phyloP scores from a whole-genome alignment of 1,284 basidiomycete genomes.

The Cutaneotrichosporon mucoides region DNA sequence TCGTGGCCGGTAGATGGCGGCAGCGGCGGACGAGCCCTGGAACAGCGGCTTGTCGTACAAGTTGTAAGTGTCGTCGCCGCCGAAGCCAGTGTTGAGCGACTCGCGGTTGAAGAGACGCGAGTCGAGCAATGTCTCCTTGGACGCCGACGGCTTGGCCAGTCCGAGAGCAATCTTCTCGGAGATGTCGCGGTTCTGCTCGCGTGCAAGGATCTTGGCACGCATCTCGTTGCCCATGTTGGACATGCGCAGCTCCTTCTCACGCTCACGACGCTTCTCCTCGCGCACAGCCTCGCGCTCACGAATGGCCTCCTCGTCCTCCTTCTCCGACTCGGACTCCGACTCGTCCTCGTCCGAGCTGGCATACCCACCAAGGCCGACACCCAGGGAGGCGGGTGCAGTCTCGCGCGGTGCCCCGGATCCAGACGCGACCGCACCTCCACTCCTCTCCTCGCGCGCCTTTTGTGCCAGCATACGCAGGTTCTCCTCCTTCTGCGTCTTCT shows the following conservation, averaged over 20 bases:
- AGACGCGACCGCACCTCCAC: conserved; percentile 53
- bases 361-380: conserved; percentile 77
- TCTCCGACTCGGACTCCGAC: conserved; percentile 32
- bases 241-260: conserved; percentile 97
- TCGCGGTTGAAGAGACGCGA: conserved; percentile 97
- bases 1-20: conserved; percentile 93
- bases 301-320: conserved; percentile 76
- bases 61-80: conserved; percentile 87
- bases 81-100: conserved; percentile 72
- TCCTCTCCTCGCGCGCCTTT: conserved; percentile 88
- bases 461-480: conserved; percentile 90
- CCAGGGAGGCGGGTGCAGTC: conserved; percentile 43
- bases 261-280: conserved; percentile 82
- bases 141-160: conserved; percentile 89
- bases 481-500: conserved; percentile 96
- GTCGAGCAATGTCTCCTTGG: conserved; percentile 95
- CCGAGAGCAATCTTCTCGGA: conserved; percentile 98
- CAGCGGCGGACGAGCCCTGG: conserved; percentile 90
- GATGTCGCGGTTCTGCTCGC: conserved; percentile 94
- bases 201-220: conserved; percentile 87
- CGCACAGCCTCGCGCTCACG: conserved; percentile 85
- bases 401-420: conserved; percentile 50
- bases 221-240: conserved; percentile 98
- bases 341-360: conserved; percentile 60
- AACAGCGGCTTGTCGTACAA: conserved; percentile 94